These are phyloP conservation scores for Mycoemilia scoparia DNA, from an alignment of 192 early-diverging fungal genomes.

Conservation along the genomic window DNA sequence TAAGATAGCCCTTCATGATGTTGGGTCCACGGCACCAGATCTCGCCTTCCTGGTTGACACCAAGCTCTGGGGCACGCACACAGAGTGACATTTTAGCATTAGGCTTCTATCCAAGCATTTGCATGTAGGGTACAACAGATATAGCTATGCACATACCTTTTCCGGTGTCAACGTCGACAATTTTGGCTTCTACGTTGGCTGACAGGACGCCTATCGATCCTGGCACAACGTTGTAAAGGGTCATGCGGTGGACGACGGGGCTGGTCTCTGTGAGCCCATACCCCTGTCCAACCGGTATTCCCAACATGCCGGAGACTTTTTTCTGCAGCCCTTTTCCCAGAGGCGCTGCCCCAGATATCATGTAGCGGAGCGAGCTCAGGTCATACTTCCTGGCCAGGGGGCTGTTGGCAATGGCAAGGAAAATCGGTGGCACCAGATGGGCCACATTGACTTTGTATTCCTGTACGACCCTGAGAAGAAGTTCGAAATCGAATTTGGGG, in stretches of 20 bases:
- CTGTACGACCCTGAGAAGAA: slow-evolving; percentile 44
- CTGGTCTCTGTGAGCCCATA: slow-evolving; percentile 50
- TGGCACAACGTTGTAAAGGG: slow-evolving; percentile 3
- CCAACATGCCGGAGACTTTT: slow-evolving; percentile 26
- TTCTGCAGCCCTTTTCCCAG: slow-evolving; percentile 44
- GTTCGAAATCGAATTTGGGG: slow-evolving; percentile 51
- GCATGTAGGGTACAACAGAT: too few species aligned
- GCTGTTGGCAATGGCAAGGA: slow-evolving; percentile 54
- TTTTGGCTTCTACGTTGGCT: slow-evolving; percentile 48
- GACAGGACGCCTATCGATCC: slow-evolving; percentile 55
- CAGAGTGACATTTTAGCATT: background rate
- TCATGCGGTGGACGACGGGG: slow-evolving; percentile 14
- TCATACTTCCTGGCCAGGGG: slow-evolving; percentile 59
- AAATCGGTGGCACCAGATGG: slow-evolving; percentile 44
- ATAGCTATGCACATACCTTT: too few species aligned
- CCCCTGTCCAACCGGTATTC: slow-evolving; percentile 30
- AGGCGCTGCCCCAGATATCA: slow-evolving; percentile 68
- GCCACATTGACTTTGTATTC: slow-evolving; percentile 48
- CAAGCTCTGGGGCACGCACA: too few species aligned
- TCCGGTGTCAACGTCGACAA: slow-evolving; percentile 55
- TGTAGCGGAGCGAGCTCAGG: slow-evolving; percentile 37
- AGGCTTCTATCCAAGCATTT: background rate
- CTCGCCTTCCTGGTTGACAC: slow-evolving; percentile 51
- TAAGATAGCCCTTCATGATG: slow-evolving; percentile 73
- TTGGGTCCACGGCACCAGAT: slow-evolving; percentile 72